phyloP scores from a whole-genome alignment of 2,329 filamentous ascomycete species.

The Penicillium sclerotiorum region DNA sequence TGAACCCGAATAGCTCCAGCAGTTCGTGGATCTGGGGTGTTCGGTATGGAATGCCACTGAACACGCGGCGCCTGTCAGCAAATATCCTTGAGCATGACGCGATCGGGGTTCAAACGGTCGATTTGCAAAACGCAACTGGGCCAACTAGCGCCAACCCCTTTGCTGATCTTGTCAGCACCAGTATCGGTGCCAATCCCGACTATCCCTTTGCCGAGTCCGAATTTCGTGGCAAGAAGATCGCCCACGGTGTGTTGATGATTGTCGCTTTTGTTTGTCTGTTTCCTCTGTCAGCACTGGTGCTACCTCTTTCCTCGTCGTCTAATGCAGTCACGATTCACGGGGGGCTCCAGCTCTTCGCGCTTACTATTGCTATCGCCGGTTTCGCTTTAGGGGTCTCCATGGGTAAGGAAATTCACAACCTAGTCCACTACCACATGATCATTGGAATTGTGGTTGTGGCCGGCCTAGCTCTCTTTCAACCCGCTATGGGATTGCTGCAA shows the following conservation, averaged over 20 bases:
- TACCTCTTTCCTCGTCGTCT: slow-evolving; percentile 41
- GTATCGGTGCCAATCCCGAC: not conserved
- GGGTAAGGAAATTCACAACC: slow-evolving; percentile 40
- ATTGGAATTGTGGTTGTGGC: slow-evolving; percentile 58
- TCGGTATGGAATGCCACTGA: slow-evolving; percentile 25
- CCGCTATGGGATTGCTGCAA: slow-evolving; percentile 55
- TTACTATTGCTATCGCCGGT: slow-evolving; percentile 52
- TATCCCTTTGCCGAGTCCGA: slow-evolving; percentile 1
- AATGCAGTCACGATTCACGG: slow-evolving; percentile 49
- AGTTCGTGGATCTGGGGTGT: slow-evolving; percentile 35
- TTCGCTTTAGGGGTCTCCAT: slow-evolving; percentile 57
- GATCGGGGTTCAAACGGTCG: slow-evolving; percentile 20
- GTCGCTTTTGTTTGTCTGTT: slow-evolving; percentile 46
- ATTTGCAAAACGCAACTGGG: slow-evolving; percentile 26
- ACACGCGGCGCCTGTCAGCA: slow-evolving; percentile 21
- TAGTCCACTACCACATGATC: slow-evolving; percentile 52
- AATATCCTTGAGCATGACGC: slow-evolving; percentile 28
- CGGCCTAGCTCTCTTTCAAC: slow-evolving; percentile 59
- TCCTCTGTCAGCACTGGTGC: slow-evolving; percentile 33
- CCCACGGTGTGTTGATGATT: slow-evolving; percentile 41
- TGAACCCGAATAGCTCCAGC: slow-evolving; percentile 17
- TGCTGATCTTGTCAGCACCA: slow-evolving; percentile 12
- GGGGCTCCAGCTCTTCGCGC: slow-evolving; percentile 51
- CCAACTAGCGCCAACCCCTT: slow-evolving; percentile 25
- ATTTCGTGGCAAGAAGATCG: slow-evolving; percentile 21